Conservation (phyloP, 2,329 filamentous ascomycete genomes). For the Arthrinium phaeospermum region DNA sequence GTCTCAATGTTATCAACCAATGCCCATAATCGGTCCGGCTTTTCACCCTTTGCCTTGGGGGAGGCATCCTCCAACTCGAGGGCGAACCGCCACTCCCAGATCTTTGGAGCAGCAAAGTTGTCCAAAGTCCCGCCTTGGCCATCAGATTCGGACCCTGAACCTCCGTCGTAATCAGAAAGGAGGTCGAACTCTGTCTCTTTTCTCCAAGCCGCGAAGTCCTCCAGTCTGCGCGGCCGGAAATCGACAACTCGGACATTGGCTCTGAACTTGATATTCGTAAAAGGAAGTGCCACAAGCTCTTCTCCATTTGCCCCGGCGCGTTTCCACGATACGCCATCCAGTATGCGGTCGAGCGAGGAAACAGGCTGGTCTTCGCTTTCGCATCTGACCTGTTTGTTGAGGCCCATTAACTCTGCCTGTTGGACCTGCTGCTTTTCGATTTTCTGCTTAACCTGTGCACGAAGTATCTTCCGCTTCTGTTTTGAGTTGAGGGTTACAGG, state of each 20-base stretch:
- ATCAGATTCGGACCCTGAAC: slow-evolving; percentile 37
- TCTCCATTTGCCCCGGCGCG: slow-evolving; percentile 44
- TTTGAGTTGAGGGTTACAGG: slow-evolving; percentile 32
- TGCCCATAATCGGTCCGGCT: slow-evolving; percentile 63
- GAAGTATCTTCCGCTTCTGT: slow-evolving; percentile 35
- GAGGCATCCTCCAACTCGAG: slow-evolving; percentile 76
- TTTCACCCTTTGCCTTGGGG: slow-evolving; percentile 34
- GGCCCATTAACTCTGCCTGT: slow-evolving; percentile 21
- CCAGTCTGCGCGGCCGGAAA: slow-evolving; percentile 72
- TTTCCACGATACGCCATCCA: slow-evolving; percentile 49
- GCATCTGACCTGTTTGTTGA: slow-evolving; percentile 47
- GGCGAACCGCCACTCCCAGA: slow-evolving; percentile 86
- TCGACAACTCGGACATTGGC: slow-evolving; percentile 79
- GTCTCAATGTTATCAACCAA: slow-evolving; percentile 66
- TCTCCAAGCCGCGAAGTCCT: slow-evolving; percentile 69
- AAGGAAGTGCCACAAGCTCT: slow-evolving; percentile 62
- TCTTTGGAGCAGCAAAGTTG: slow-evolving; percentile 33
- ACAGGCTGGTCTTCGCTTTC: slow-evolving; percentile 47
- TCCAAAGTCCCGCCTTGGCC: slow-evolving; percentile 33
- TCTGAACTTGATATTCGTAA: slow-evolving; percentile 75
- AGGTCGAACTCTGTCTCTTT: slow-evolving; percentile 53
- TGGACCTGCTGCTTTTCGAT: neutral
- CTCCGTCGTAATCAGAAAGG: slow-evolving; percentile 52
- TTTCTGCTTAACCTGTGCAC: slow-evolving; percentile 31
- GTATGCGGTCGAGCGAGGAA: slow-evolving; percentile 46